Evolutionary conservation across 108 stramenopile genomes (phyloP), one percentile per base, ranked within the genome.

Genomic region (Aureococcus anophagefferens): DNA sequence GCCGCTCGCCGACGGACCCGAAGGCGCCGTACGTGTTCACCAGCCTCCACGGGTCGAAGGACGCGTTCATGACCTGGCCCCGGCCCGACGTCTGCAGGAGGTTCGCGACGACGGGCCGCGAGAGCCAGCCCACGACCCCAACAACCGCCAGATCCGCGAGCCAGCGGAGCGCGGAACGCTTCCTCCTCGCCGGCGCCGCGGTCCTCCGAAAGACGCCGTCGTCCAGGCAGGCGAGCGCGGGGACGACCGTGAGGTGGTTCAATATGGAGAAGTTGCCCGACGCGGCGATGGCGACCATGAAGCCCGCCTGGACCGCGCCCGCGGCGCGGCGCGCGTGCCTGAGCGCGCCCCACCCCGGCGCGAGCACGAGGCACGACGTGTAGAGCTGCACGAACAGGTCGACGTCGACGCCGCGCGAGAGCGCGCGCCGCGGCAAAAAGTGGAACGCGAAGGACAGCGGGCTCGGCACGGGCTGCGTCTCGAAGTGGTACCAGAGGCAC

Each of bases 21-120:
- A 90, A 90, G 33, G 86, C 86, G 32, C 89, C 89, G 68, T 90
- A 90, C 13, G 89, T 82, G 64, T 90, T 90, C 68, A 90, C 89
- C 29, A 90, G 69, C 33, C 80, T 78, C 44, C 85, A 88, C 29
- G 81, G 68, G 59, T 69, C 77, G 73, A 84, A 90, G 28, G 75
- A 77, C 13, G 84, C 82, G 77, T 90, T 90, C 89, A 90, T 90
- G 21, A 77, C 73, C 71, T 90, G 88, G 33, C 68, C 63, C 17
- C 66, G 77, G 4, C 78, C 75, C 15, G 66, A 66, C 13, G 77
- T 32, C 51, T 83, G 80, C 62, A 86, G 68, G 14, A 88, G 36
- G 68, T 88, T 88, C n/a, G 72, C 37, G 15, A 88, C 78, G 13
- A 86, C 85, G 1, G 88, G 88, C 7, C 68, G 64, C 25, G 81